These are phyloP conservation scores for Brassica napus DNA, from an alignment of 345 rosid genomes.

Conservation along the genomic window Da-Ae NC_063452.1:11677001-11677500, in stretches of 20 bases:
- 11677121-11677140: neutral
- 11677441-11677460: too few species aligned
- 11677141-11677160: neutral
- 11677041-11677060: too few species aligned
- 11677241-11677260: neutral
- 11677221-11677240: neutral
- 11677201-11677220: neutral
- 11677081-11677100: too few species aligned
- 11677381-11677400: too few species aligned
- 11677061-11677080: too few species aligned
- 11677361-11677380: neutral
- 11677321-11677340: conserved; percentile 2
- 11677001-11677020: too few species aligned
- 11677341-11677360: neutral
- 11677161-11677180: neutral
- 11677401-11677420: too few species aligned
- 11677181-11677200: neutral
- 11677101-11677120: too few species aligned
- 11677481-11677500: too few species aligned
- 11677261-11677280: neutral
- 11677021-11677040: too few species aligned
- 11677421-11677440: too few species aligned
- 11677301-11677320: neutral
- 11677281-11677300: neutral
- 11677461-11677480: too few species aligned